These are phyloP conservation scores for Sphaceloma murrayae DNA, from an alignment of 2,329 filamentous ascomycete species.

Conservation along the genomic window DNA sequence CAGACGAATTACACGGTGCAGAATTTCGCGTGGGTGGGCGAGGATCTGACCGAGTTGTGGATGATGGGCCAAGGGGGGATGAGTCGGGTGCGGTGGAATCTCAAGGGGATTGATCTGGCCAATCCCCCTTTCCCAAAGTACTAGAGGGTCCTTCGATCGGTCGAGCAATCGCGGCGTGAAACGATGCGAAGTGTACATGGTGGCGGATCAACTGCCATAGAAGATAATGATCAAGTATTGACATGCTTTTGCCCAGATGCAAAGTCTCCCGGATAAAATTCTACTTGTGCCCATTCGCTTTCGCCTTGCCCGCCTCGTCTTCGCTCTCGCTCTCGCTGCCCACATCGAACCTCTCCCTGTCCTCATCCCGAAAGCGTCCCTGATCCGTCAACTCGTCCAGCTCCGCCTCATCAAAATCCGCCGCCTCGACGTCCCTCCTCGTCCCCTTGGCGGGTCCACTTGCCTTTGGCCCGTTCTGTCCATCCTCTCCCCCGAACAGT, in stretches of 20 bases:
- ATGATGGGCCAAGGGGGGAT: slow-evolving; percentile 34
- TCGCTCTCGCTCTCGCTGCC: slow-evolving; percentile 12
- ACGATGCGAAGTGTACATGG: background rate
- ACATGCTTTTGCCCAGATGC: no score
- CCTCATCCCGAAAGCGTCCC: slow-evolving; percentile 23
- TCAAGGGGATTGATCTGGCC: slow-evolving; percentile 28
- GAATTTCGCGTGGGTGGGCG: slow-evolving; percentile 37
- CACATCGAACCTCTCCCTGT: slow-evolving; percentile 23
- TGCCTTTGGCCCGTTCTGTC: slow-evolving; percentile 34
- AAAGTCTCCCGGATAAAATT: no score
- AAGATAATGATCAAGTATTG: background rate
- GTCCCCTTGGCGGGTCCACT: slow-evolving; percentile 38
- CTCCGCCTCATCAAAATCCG: slow-evolving; percentile 53
- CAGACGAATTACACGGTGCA: slow-evolving; percentile 38
- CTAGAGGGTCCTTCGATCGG: background rate
- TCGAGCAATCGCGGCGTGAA: no score
- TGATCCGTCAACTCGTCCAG: slow-evolving; percentile 43
- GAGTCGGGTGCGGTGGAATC: slow-evolving; percentile 32
- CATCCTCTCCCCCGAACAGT: slow-evolving; percentile 29
- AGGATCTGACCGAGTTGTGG: slow-evolving; percentile 33
- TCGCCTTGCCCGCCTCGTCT: slow-evolving; percentile 3
- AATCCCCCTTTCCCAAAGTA: slow-evolving; percentile 15
- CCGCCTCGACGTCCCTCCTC: slow-evolving; percentile 49
- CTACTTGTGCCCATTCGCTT: slow-evolving; percentile 8
- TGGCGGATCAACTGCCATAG: background rate